phyloP scores from a whole-genome alignment of 2,329 filamentous ascomycete species.

The Thielaviopsis ethacetica region DNA sequence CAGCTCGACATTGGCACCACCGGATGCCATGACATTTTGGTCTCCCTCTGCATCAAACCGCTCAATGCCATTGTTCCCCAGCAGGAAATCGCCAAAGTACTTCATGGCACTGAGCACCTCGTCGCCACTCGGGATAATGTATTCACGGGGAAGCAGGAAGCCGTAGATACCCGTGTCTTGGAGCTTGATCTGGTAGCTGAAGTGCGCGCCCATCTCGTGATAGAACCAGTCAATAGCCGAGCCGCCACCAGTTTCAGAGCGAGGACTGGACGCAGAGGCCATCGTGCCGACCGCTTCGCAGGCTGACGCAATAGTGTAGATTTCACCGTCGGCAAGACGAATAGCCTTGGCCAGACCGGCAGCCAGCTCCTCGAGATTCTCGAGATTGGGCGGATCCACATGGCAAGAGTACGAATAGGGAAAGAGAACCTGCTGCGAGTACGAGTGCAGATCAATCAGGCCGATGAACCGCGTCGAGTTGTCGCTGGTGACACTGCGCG shows the following conservation, averaged over 20 bases:
- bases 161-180: constrained; percentile 89
- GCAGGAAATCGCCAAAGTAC: constrained; percentile 67
- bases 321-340: constrained; percentile 58
- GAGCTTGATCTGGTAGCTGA: constrained; percentile 87
- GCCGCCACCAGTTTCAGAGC: constrained; percentile 62
- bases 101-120: constrained; percentile 73
- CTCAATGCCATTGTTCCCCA: constrained; percentile 54
- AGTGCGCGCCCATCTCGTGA: constrained; percentile 64
- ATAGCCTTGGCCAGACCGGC: constrained; percentile 82
- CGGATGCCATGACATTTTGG: constrained; percentile 11
- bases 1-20: not conserved
- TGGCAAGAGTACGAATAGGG: constrained; percentile 79
- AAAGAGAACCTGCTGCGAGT: constrained; percentile 87
- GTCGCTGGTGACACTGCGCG: constrained; percentile 55
- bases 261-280: constrained; percentile 14
- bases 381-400: constrained; percentile 62
- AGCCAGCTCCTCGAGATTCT: constrained; percentile 83
- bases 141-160: constrained; percentile 70
- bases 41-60: constrained; percentile 17
- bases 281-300: constrained; percentile 46
- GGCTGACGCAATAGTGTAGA: constrained; percentile 64
- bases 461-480: constrained; percentile 65
- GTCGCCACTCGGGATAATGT: constrained; percentile 78
- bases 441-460: constrained; percentile 81
- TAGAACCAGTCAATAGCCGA: constrained; percentile 93